phyloP scores from a whole-genome alignment of 2,329 filamentous ascomycete species.

The Cladophialophora psammophila region DNA sequence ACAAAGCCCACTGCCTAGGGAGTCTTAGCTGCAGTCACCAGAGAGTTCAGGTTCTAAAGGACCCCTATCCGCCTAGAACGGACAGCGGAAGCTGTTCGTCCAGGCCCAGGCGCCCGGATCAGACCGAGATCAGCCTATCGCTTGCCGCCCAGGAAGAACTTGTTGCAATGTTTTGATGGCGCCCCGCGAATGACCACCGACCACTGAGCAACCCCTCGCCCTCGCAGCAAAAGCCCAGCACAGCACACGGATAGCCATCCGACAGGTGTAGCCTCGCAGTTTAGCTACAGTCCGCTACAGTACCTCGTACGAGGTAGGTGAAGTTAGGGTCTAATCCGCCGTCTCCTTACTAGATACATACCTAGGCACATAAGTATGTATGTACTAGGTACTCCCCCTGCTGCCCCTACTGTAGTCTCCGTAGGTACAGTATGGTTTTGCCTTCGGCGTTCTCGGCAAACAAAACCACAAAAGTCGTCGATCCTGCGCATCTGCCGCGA shows the following conservation, averaged over 20 bases:
- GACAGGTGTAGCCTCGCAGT: not conserved
- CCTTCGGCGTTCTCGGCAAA: not conserved
- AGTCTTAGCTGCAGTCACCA: constrained; percentile 1
- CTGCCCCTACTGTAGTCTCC: not conserved
- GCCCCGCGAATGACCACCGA: not conserved
- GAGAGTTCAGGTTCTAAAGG: not conserved
- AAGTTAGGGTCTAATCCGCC: constrained; percentile 1
- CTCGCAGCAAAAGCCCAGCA: not conserved
- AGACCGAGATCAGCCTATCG: constrained; percentile 1
- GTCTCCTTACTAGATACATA: not conserved
- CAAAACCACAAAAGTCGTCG: not conserved
- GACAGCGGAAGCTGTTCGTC: not conserved
- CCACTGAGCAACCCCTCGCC: not conserved
- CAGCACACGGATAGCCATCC: not conserved
- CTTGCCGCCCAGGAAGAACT: not conserved
- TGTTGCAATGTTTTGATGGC: not conserved
- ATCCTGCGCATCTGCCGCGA: constrained; percentile 4
- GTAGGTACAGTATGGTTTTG: not conserved
- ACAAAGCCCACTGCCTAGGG: too few species aligned
- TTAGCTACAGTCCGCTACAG: not conserved
- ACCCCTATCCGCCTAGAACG: too few species aligned
- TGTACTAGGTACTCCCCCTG: not conserved
- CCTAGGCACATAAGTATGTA: not conserved
- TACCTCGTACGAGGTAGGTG: not conserved
- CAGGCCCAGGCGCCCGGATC: not conserved